Percentiles rank a stretch among this genome's conserved stretches.
These are phyloP conservation scores for Pisolithus marmoratus DNA, from an alignment of 768 basidiomycete species.

Conservation along the genomic window DNA sequence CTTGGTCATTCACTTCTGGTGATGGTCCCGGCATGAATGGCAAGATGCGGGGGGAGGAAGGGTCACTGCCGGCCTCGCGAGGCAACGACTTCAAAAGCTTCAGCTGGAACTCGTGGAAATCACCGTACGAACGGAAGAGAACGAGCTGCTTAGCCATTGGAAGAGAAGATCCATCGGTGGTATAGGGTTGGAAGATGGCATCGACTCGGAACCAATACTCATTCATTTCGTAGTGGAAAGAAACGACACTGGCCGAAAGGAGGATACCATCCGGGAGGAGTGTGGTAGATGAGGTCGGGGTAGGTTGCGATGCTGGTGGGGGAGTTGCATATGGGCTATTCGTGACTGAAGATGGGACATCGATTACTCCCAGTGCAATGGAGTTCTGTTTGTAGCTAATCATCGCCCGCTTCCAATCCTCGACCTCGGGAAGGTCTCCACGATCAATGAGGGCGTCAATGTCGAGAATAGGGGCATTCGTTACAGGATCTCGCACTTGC, in stretches of 20 bases:
- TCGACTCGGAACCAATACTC: constrained; percentile 98
- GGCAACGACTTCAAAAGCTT: constrained; percentile 82
- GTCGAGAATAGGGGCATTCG: constrained; percentile 73
- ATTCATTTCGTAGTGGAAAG: constrained; percentile 95
- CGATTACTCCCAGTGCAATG: constrained; percentile 91
- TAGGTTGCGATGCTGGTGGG: constrained; percentile 7
- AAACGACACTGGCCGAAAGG: constrained; percentile 82
- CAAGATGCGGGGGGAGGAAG: constrained; percentile 64
- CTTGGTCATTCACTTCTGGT: constrained; percentile 71
- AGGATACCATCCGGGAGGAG: constrained; percentile 78
- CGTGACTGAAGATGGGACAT: constrained; percentile 45
- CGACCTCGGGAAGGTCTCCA: constrained; percentile 90
- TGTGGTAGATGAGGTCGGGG: constrained; percentile 31
- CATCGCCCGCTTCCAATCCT: constrained; percentile 97
- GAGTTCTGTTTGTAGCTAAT: constrained; percentile 93
- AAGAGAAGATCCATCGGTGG: constrained; percentile 49
- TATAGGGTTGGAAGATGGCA: constrained; percentile 82
- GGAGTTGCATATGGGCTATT: constrained; percentile 36
- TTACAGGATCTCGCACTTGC: constrained; percentile 89
- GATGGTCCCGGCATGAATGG: constrained; percentile 98
- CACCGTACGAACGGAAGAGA: constrained; percentile 92
- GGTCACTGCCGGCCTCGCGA: constrained; percentile 79
- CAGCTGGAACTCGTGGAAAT: constrained; percentile 98
- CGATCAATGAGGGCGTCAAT: constrained; percentile 75
- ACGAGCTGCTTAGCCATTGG: constrained; percentile 74